These are phyloP conservation scores for Aspergillus candidus DNA, from an alignment of 2,329 filamentous ascomycete species.

Conservation along the genomic window DNA sequence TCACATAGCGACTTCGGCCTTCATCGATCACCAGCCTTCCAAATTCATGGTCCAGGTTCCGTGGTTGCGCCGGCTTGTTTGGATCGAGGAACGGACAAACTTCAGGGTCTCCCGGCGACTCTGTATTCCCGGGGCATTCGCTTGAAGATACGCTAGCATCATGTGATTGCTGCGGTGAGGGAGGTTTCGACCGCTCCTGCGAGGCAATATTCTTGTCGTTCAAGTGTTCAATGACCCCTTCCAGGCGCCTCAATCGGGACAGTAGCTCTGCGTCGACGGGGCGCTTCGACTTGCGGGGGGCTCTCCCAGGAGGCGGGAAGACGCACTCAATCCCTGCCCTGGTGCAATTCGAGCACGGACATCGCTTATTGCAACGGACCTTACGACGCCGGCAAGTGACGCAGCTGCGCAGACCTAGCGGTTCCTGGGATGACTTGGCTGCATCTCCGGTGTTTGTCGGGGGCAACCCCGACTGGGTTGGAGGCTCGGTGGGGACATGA, in stretches of 20 bases:
- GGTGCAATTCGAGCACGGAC: constrained; percentile 44
- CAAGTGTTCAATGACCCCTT: constrained; percentile 56
- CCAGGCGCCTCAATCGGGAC: constrained; percentile 51
- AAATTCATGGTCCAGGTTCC: constrained; percentile 43
- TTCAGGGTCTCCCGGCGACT: background rate
- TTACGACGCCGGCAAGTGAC: constrained; percentile 44
- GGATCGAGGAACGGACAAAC: constrained; percentile 14
- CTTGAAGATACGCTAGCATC: constrained; percentile 1
- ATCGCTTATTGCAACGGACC: constrained; percentile 44
- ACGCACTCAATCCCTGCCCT: constrained; percentile 53
- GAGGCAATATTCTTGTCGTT: constrained; percentile 41
- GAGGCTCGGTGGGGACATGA: constrained; percentile 3
- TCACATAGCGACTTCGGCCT: constrained; percentile 56
- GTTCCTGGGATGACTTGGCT: constrained; percentile 13
- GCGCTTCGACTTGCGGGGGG: constrained; percentile 54
- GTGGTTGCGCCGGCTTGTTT: constrained; percentile 15
- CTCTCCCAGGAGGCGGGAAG: constrained; percentile 57
- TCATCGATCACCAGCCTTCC: constrained; percentile 56
- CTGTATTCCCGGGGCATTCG: background rate
- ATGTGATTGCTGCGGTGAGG: constrained; percentile 8
- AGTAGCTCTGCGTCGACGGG: constrained; percentile 55
- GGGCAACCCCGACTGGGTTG: constrained; percentile 2
- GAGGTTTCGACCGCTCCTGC: background rate
- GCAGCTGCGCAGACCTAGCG: constrained; percentile 38
- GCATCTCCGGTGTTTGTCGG: constrained; percentile 1